Percentiles rank a stretch among this genome's conserved stretches.
Conservation (phyloP, 1,284 basidiomycete species). For the Malassezia dermatis region DNA sequence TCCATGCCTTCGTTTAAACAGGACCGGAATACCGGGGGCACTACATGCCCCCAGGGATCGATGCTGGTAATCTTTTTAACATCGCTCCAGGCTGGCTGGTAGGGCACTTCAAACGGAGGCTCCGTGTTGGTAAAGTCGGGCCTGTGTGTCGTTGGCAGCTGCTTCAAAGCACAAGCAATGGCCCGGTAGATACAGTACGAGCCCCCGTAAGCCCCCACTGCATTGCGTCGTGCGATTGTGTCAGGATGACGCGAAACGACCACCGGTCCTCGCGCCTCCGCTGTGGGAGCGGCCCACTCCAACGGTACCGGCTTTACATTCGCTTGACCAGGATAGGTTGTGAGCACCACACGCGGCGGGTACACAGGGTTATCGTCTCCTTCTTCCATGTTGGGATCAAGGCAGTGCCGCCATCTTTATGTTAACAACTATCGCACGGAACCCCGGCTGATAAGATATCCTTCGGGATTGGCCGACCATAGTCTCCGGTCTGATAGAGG, state of each 20-base stretch:
- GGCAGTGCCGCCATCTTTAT: too few relatives aligned
- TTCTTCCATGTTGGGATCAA: too few relatives aligned
- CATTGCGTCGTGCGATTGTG: constrained; percentile 79
- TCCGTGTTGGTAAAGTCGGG: constrained; percentile 66
- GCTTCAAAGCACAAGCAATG: constrained; percentile 63
- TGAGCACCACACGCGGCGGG: constrained; percentile 30
- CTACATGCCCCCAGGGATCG: constrained; percentile 88
- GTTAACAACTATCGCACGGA: too few relatives aligned
- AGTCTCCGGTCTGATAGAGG: too few relatives aligned
- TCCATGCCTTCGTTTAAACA: constrained; percentile 46
- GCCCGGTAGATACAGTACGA: constrained; percentile 91
- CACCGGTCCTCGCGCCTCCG: constrained; percentile 67
- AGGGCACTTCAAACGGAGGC: constrained; percentile 72
- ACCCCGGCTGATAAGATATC: constrained; percentile 1
- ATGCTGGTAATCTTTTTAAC: constrained; percentile 77
- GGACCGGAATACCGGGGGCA: constrained; percentile 63
- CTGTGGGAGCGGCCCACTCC: constrained; percentile 66
- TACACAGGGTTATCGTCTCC: constrained; percentile 1
- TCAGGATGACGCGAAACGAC: constrained; percentile 75
- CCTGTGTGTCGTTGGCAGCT: constrained; percentile 61
- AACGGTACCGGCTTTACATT: constrained; percentile 66
- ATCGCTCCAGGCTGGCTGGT: constrained; percentile 70
- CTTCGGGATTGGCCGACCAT: background rate
- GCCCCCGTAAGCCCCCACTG: constrained; percentile 84
- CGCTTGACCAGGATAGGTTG: constrained; percentile 37